These are phyloP conservation scores for Piper betle DNA, from an alignment of 164 flowering plant species.

Conservation along the genomic window DNA sequence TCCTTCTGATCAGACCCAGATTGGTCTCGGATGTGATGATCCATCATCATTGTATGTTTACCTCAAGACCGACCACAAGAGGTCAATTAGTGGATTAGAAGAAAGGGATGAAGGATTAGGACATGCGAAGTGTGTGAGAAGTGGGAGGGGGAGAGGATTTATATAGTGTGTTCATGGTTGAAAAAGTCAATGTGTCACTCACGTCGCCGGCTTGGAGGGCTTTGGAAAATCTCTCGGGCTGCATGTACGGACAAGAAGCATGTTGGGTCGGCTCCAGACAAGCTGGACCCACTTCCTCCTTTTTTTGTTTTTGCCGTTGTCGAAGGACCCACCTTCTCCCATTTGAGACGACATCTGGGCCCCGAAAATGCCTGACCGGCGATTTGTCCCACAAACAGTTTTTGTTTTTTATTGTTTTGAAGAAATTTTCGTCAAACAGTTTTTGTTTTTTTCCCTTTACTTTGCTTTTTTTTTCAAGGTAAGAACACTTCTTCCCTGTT, in stretches of 20 bases:
- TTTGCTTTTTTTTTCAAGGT: too few relatives aligned
- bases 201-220: background rate
- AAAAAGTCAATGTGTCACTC: background rate
- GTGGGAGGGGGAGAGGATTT: background rate
- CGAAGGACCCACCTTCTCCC: background rate
- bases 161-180: background rate
- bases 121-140: background rate
- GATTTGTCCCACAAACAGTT: background rate
- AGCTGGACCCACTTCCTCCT: background rate
- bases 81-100: background rate
- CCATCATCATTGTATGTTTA: too few relatives aligned
- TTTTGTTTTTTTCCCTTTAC: too few relatives aligned
- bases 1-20: constrained; percentile 11
- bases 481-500: too few relatives aligned
- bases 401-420: too few relatives aligned
- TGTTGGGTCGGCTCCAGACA: background rate
- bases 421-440: too few relatives aligned
- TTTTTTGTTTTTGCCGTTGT: too few relatives aligned
- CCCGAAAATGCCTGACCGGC: background rate
- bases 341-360: background rate
- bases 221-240: background rate
- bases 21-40: too few relatives aligned
- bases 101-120: background rate
- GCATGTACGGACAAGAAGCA: background rate
- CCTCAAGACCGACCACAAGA: background rate